Evolutionary conservation across 2,329 filamentous ascomycete genomes (phyloP), one percentile per base, ranked within the genome.

Genomic region (Fusarium tupiense): DNA sequence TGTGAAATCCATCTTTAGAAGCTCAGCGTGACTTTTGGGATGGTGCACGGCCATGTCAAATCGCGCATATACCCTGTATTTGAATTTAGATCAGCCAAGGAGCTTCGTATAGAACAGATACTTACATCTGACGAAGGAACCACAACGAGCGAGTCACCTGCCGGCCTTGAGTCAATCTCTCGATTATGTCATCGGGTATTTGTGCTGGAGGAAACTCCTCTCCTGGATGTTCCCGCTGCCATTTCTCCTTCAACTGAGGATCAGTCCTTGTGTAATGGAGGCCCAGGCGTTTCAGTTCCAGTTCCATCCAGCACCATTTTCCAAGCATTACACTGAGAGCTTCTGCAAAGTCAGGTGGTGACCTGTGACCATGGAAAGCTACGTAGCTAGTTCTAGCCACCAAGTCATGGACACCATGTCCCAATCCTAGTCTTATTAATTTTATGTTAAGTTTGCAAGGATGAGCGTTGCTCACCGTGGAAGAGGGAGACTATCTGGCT

Each of bases 171-270:
- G 2, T 33, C 14, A 50, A 50, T 3, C 4, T 33, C 9, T 6
- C 0, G 4, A 50, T 50, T 3, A 2, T 50, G 0, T 50, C 10
- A n/a, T 7, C 8, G 3, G 29, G 47, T 31, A 50, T 24, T 3
- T 12, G 29, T 9, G 3, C 47, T 6, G 29, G 20, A 6, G 47
- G 47, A 3, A 50, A 29, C 5, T 24, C 22, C 8, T 50, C 5
- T 50, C 8, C 16, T 5, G 16, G 14, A 13, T 50, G 16, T 9
- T 33, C 29, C 5, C 0, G 29, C 11, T 5, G 5, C 47, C 47
- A 50, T 9, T 33, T 50, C 5, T 10, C 29, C 29, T 33, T 33
- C 3, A 13, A n/a, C 1, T 33, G 47, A 11, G 3, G 29, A 5
- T 50, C 16, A 1, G 11, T n/a, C 1, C 29, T 50, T 0, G 29